These are phyloP conservation scores for Rhododendron ovatum DNA, from an alignment of 148 eudicot genomes.

Conservation along the genomic window DNA sequence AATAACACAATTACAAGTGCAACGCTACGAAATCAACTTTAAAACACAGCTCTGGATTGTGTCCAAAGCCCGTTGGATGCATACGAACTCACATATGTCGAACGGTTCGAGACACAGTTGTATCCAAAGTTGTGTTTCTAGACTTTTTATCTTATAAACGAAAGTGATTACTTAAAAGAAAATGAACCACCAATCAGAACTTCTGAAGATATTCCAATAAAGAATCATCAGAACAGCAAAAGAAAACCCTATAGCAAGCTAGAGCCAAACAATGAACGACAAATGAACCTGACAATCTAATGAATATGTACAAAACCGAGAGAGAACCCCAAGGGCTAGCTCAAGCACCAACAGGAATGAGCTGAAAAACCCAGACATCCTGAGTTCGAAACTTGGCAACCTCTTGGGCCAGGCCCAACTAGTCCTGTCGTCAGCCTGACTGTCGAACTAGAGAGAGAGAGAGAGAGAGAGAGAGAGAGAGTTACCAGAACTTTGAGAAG, in stretches of 20 bases:
- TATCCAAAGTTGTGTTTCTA: background rate
- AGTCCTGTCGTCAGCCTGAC: too few species aligned
- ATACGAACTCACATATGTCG: too few species aligned
- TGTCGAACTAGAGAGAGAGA: background rate
- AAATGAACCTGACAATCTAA: background rate
- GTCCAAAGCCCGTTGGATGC: too few species aligned
- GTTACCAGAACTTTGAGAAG: conserved; percentile 75
- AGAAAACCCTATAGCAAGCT: background rate
- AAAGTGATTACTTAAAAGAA: background rate
- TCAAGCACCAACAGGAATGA: too few species aligned
- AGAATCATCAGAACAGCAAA: background rate
- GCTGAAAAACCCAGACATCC: too few species aligned
- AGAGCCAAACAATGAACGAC: background rate
- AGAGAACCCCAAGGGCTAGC: background rate
- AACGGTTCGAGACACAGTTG: too few species aligned
- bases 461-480: background rate
- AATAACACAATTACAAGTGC: background rate
- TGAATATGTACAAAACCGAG: background rate
- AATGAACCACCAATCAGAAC: background rate
- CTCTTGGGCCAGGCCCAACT: too few species aligned
- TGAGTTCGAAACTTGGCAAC: too few species aligned
- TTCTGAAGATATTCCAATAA: background rate
- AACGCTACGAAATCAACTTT: too few species aligned
- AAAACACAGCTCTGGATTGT: too few species aligned
- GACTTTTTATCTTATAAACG: background rate